These are phyloP conservation scores for Pichia sp. DNA, from an alignment of 1,139 yeast genomes.

Conservation along the genomic window DNA sequence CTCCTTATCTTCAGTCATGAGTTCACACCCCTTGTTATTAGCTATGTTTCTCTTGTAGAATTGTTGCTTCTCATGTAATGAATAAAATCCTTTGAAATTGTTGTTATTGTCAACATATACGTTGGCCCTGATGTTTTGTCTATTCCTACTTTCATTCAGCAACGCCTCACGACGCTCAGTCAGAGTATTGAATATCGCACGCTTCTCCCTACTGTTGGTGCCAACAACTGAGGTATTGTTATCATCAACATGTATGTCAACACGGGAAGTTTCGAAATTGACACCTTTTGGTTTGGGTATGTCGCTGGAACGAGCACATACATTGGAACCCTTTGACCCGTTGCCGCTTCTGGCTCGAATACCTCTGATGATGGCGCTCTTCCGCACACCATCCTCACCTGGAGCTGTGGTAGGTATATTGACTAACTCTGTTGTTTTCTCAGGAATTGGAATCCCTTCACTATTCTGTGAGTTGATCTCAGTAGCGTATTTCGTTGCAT, in stretches of 20 bases:
- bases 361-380: slow-evolving; percentile 55
- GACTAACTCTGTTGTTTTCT: slow-evolving; percentile 50
- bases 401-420: slow-evolving; percentile 56
- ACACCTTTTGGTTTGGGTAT: too few relatives aligned
- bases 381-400: slow-evolving; percentile 28
- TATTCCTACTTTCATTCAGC: slow-evolving; percentile 1
- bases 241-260: background rate
- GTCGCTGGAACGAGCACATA: too few relatives aligned
- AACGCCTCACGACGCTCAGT: slow-evolving; percentile 5
- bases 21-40: background rate
- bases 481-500: slow-evolving; percentile 72
- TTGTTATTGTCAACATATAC: background rate
- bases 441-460: slow-evolving; percentile 60
- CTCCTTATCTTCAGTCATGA: slow-evolving; percentile 6
- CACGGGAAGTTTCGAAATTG: too few relatives aligned
- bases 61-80: slow-evolving; percentile 10
- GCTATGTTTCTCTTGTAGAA: slow-evolving; percentile 7
- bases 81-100: slow-evolving; percentile 12
- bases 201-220: background rate
- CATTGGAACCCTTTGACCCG: too few relatives aligned
- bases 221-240: background rate
- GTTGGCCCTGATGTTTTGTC: slow-evolving; percentile 1
- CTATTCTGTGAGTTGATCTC: slow-evolving; percentile 61
- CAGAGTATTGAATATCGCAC: slow-evolving; percentile 2
- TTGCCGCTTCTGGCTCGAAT: slow-evolving; percentile 21